Evolutionary conservation across 495 filamentous ascomycete species (phyloP), one percentile per base, ranked within the genome.

Genomic region (Daldinia grandis): DNA sequence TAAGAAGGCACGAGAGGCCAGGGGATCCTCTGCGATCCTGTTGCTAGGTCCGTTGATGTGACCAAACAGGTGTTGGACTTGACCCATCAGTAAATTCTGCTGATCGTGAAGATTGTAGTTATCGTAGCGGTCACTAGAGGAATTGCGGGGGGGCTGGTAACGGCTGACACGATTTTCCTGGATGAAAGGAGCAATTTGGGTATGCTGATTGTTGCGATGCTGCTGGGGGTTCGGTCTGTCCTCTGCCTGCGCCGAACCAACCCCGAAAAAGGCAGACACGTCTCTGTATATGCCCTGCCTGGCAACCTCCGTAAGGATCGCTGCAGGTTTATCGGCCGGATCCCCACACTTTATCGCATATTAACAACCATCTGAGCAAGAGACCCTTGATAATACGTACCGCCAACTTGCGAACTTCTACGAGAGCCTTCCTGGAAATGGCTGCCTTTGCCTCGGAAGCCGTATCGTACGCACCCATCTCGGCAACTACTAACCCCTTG

Each of bases 1-100:
- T 6, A 80, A 58, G 25, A 78, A 80, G 24, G 74, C 77, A 7
- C 64, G 73, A 14, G 68, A 50, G 1, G 71, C 69, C 35, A 64
- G 19, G 19, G 65, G 37, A 19, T 75, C 62, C 21, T 59, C 28
- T 9, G 72, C 31, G n/a, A 72, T 37, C 4, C 42, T 31, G 10
- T 42, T 40, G 47, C 69, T 66, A 14, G 68, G 64, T 4, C 61
- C 51, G 3, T 47, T 57, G 30, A 66, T 9, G 27, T 55, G 17
- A 5, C 73, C 73, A 27, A 59, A 63, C 42, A 66, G 8, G 4
- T 66, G 53, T 31, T 57, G 47, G 12, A 72, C 31, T 10, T 30
- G 64, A 17, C 40, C n/a, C 25, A 72, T 47, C 31, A 72, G 30
- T 17, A 28, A 3, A 21, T 31, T 31, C 14, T 60, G 44, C 9